phyloP scores from a whole-genome alignment of 169 alveolate genomes.

The Theileria equi region DNA sequence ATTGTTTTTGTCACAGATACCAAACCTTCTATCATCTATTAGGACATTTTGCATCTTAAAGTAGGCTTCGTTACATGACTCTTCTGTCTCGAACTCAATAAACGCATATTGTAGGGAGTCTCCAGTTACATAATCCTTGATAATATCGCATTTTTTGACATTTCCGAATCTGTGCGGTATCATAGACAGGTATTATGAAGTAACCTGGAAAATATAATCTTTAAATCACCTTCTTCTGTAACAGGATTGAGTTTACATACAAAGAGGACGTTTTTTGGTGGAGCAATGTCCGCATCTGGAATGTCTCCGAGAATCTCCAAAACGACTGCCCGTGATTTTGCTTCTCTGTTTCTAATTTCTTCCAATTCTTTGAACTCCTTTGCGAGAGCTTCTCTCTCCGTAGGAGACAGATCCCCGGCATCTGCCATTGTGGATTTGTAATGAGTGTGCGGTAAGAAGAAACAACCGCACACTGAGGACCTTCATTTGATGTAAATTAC shows the following conservation, averaged over 20 bases:
- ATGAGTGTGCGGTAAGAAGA: background rate
- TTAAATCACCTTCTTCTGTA: constrained; percentile 96
- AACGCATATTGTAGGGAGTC: constrained; percentile 97
- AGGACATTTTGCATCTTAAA: constrained; percentile 95
- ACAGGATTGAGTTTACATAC: constrained; percentile 96
- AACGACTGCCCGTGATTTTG: constrained; percentile 91
- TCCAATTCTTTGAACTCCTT: constrained; percentile 82
- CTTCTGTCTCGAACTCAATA: constrained; percentile 93
- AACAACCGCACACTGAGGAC: background rate
- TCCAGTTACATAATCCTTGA: constrained; percentile 97
- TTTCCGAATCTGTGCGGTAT: constrained; percentile 88
- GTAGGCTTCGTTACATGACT: constrained; percentile 94
- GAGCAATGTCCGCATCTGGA: constrained; percentile 97
- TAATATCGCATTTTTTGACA: constrained; percentile 90
- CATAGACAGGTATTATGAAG: background rate
- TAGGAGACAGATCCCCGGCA: constrained; percentile 16
- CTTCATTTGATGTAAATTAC: background rate
- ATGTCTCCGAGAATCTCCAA: constrained; percentile 96
- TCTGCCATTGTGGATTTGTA: constrained; percentile 56
- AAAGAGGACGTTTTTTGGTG: constrained; percentile 97
- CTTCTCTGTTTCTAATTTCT: constrained; percentile 84
- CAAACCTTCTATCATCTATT: constrained; percentile 90
- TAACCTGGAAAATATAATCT: constrained; percentile 83
- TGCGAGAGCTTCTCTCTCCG: constrained; percentile 73
- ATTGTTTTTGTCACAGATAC: background rate